phyloP scores from a whole-genome alignment of 2,329 filamentous ascomycete species.

The Calonectria hongkongensis region DNA sequence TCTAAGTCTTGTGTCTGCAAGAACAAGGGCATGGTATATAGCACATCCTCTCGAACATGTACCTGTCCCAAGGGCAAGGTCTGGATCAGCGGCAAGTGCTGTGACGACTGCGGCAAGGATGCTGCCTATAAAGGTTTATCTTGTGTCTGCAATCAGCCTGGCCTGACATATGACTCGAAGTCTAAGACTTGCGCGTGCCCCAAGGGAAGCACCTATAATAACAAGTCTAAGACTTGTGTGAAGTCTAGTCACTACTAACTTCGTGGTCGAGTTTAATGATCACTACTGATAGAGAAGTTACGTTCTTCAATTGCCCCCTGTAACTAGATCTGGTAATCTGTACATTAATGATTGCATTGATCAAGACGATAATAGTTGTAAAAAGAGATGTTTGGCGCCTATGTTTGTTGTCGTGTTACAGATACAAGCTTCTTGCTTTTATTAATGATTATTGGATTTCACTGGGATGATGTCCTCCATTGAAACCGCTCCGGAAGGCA shows the following conservation, averaged over 20 bases:
- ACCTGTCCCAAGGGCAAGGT: not conserved
- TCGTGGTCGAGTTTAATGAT: not conserved
- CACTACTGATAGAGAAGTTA: not conserved
- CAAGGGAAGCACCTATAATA: not conserved
- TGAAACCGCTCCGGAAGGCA: too few species aligned
- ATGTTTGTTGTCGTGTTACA: too few species aligned
- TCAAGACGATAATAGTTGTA: too few species aligned
- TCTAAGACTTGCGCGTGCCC: not conserved
- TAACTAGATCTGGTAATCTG: not conserved
- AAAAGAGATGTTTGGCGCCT: too few species aligned
- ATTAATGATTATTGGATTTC: too few species aligned
- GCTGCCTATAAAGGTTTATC: not conserved
- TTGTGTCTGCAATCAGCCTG: not conserved
- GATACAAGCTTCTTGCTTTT: too few species aligned
- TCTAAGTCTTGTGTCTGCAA: conserved; percentile 7
- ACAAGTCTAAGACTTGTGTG: not conserved
- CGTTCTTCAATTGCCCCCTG: not conserved
- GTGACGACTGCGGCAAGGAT: not conserved
- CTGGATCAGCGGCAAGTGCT: not conserved
- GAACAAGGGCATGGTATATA: not conserved
- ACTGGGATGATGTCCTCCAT: too few species aligned
- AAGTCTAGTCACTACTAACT: not conserved
- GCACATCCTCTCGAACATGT: not conserved
- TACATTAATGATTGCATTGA: too few species aligned
- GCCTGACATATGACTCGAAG: not conserved